These are phyloP conservation scores for Fragaria nilgerrensis DNA, from an alignment of 306 rosid species.

Conservation along the genomic window DNA sequence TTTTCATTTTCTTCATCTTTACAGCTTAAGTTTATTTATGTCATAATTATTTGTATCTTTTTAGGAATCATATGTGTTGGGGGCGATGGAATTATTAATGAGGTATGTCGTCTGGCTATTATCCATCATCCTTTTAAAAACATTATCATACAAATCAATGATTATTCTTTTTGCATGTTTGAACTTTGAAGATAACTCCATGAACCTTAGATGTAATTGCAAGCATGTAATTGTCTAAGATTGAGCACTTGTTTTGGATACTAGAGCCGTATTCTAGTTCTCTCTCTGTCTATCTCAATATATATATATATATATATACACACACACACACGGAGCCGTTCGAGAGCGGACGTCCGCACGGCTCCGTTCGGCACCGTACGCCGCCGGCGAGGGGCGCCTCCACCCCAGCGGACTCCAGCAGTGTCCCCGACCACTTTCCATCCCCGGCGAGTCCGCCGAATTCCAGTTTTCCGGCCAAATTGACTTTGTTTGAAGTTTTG, in stretches of 20 bases:
- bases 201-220: neutral
- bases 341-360: too few species aligned
- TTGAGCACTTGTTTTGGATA: too few species aligned
- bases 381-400: too few species aligned
- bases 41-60: slow-evolving; percentile 24
- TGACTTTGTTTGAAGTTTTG: too few species aligned
- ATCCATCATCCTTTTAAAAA: neutral
- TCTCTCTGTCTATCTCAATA: neutral
- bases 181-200: neutral
- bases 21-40: slow-evolving; percentile 7
- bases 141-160: neutral
- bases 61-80: slow-evolving; percentile 98
- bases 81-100: slow-evolving; percentile 98
- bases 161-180: neutral
- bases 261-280: neutral
- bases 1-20: slow-evolving; percentile 26
- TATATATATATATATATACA: too few species aligned
- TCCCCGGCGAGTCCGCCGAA: too few species aligned
- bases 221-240: neutral
- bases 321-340: too few species aligned
- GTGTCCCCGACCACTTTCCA: too few species aligned
- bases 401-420: too few species aligned
- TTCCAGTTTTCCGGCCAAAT: too few species aligned
- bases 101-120: slow-evolving; percentile 55
- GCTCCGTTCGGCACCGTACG: too few species aligned